These are phyloP conservation scores for Leccinum obscurum DNA, from an alignment of 768 basidiomycete genomes.

Conservation along the genomic window DNA sequence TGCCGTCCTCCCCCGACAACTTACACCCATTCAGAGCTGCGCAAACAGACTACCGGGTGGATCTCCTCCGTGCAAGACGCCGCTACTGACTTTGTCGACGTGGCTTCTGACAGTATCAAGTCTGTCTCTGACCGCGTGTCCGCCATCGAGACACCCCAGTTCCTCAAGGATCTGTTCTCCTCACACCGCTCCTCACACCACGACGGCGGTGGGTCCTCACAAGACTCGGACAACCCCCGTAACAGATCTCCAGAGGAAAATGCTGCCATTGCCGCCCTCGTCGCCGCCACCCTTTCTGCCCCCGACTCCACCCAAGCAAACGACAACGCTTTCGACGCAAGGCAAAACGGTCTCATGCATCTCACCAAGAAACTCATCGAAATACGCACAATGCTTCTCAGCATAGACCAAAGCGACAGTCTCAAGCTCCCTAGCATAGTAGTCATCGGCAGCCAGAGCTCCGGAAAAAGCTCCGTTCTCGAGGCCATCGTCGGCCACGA, in stretches of 20 bases:
- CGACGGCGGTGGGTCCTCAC: conserved; percentile 34
- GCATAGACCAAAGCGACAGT: conserved; percentile 93
- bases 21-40: conserved; percentile 55
- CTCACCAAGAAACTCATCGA: conserved; percentile 95
- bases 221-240: conserved; percentile 36
- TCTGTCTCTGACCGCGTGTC: conserved; percentile 59
- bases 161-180: conserved; percentile 65
- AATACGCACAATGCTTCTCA: conserved; percentile 90
- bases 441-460: conserved; percentile 97
- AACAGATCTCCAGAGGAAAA: conserved; percentile 53
- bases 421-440: conserved; percentile 97
- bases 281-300: conserved; percentile 77
- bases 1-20: background rate
- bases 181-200: conserved; percentile 32
- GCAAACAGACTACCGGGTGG: conserved; percentile 68
- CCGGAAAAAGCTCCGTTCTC: conserved; percentile 95
- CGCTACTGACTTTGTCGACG: conserved; percentile 58
- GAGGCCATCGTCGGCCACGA: conserved; percentile 98
- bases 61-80: conserved; percentile 64
- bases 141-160: conserved; percentile 57
- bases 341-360: conserved; percentile 87
- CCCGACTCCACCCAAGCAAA: conserved; percentile 48
- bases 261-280: conserved; percentile 68
- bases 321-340: conserved; percentile 42
- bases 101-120: conserved; percentile 70